These are phyloP conservation scores for Osmozyma mogii DNA, from an alignment of 805 yeast species.

Conservation along the genomic window DNA sequence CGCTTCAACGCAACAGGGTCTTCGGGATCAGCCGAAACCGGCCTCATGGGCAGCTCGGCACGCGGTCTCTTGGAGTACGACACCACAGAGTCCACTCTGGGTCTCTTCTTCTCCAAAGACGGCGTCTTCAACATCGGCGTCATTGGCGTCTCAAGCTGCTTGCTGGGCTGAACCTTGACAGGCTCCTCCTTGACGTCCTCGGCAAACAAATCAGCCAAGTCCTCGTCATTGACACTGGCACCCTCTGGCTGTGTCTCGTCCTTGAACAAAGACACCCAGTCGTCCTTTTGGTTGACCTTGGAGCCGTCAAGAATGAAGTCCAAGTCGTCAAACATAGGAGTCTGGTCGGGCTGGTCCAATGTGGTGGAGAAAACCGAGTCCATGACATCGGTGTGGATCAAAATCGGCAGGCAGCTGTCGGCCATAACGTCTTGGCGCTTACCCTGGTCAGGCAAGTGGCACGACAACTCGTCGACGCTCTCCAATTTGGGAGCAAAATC, in stretches of 20 bases:
- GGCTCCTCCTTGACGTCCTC: conserved; percentile 13
- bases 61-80: conserved; percentile 76
- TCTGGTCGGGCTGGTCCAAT: conserved; percentile 27
- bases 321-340: conserved; percentile 57
- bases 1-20: conserved; percentile 79
- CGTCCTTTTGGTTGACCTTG: conserved; percentile 33
- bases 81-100: conserved; percentile 19
- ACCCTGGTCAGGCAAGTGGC: conserved; percentile 17
- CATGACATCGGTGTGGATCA: conserved; percentile 44
- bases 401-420: conserved; percentile 34
- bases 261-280: conserved; percentile 59
- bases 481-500: conserved; percentile 13
- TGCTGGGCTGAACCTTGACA: conserved; percentile 13
- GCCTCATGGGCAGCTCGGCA: conserved; percentile 59
- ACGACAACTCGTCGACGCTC: conserved; percentile 17
- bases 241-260: conserved; percentile 9
- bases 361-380: conserved; percentile 42
- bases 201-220: conserved; percentile 15
- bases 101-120: conserved; percentile 6
- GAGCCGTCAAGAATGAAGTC: conserved; percentile 35
- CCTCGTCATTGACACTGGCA: conserved; percentile 8
- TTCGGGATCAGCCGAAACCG: conserved; percentile 47
- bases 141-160: conserved; percentile 22
- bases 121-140: conserved; percentile 10
- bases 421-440: conserved; percentile 6